Percentiles rank a stretch among this genome's conserved stretches.
These are phyloP conservation scores for Xylaria curta DNA, from an alignment of 495 filamentous ascomycete species.

Conservation along the genomic window DNA sequence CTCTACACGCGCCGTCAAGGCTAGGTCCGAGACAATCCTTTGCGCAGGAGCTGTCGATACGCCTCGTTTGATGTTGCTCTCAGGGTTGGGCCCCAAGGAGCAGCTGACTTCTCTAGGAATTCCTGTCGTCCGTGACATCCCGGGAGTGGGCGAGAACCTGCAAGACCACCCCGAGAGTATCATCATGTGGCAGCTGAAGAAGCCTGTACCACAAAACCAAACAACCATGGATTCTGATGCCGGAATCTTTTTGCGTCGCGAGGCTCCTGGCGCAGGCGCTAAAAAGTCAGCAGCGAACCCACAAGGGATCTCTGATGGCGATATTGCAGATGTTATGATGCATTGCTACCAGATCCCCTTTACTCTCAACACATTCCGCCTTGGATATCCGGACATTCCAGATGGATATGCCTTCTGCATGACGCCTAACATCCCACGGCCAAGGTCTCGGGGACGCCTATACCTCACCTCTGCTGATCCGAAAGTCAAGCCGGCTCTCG, in stretches of 20 bases:
- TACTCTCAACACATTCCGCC: slow-evolving; percentile 70
- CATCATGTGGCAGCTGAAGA: slow-evolving; percentile 85
- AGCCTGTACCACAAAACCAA: slow-evolving; percentile 73
- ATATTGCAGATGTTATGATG: slow-evolving; percentile 84
- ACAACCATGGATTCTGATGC: slow-evolving; percentile 88
- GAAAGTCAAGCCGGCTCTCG: slow-evolving; percentile 75
- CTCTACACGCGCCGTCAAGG: slow-evolving; percentile 61
- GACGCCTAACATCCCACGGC: slow-evolving; percentile 88
- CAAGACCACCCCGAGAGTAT: slow-evolving; percentile 79
- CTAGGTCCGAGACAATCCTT: slow-evolving; percentile 75
- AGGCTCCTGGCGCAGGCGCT: slow-evolving; percentile 61
- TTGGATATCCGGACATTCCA: slow-evolving; percentile 70
- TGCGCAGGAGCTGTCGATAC: slow-evolving; percentile 82
- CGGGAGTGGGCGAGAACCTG: slow-evolving; percentile 83
- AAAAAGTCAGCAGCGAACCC: slow-evolving; percentile 52
- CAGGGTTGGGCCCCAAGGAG: slow-evolving; percentile 74
- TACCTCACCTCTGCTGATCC: slow-evolving; percentile 76
- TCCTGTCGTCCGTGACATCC: slow-evolving; percentile 70
- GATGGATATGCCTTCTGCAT: slow-evolving; percentile 86
- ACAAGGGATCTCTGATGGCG: slow-evolving; percentile 60
- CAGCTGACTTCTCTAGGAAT: slow-evolving; percentile 72
- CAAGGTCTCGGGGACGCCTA: slow-evolving; percentile 73
- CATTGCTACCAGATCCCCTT: slow-evolving; percentile 92
- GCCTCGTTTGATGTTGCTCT: slow-evolving; percentile 73
- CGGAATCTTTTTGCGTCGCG: slow-evolving; percentile 80